Evolutionary conservation across 2,329 filamentous ascomycete genomes (phyloP), one percentile per base, ranked within the genome.

Genomic region (Neobulgaria alba): DNA sequence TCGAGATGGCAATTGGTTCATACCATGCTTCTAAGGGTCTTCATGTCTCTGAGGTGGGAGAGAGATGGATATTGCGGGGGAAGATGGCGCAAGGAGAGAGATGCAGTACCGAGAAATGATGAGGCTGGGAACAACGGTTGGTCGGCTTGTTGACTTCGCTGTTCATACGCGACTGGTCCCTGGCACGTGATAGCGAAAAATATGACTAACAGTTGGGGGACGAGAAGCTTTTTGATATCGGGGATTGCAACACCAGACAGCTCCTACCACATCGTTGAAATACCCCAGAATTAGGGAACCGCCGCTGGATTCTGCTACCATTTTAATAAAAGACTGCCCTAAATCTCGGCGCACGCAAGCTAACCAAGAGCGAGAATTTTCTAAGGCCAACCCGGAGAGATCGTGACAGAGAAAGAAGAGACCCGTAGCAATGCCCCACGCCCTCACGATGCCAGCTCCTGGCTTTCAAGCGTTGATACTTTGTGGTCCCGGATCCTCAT

Each of bases 401-500:
- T n/a, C n/a, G n/a, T n/a, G n/a, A n/a, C n/a, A n/a, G n/a, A n/a
- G n/a, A n/a, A n/a, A n/a, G n/a, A n/a, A n/a, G n/a, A n/a, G n/a
- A n/a, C n/a, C n/a, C n/a, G n/a, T n/a, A n/a, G 23, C 49, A 38
- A 88, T 89, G 84, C 84, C 84, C 56, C 84, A 88, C 69, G 82
- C 82, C 45, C 74, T 77, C 38, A 72, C 79, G 18, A 79, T 83
- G 67, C 80, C 84, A 54, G 72, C 81, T 43, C 77, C 82, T 43
- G 84, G 84, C 66, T 79, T 92, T 52, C 85, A 90, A 68, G 85
- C 85, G 54, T 66, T 92, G 50, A 86, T 92, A 43, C 72, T 92
- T 36, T 92, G 85, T 59, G 85, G 85, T 3, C 85, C 85, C 17
- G 85, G 85, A 40, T 85, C 82, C 7, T 88, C 82, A 0, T 82